Evolutionary conservation across 176 grass and related monocot genomes (phyloP).

Genomic region (Cenchrus fungigraminus): DNA sequence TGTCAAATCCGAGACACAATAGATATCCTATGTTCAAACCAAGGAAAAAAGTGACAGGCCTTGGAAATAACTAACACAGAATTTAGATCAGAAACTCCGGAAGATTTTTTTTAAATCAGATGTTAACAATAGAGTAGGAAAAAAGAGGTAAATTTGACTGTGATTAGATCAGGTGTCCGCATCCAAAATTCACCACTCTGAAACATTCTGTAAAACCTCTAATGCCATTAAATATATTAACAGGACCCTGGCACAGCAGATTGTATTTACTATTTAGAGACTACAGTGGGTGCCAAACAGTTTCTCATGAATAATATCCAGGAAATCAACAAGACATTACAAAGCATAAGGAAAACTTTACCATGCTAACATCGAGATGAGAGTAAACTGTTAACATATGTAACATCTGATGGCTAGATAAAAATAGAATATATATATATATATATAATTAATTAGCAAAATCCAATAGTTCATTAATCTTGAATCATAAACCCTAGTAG

Average conservation of each 20-base stretch:
- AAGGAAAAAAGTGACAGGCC: not conserved
- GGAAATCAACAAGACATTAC: not conserved
- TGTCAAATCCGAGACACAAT: not conserved
- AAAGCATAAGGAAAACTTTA: not conserved
- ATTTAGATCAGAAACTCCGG: not conserved
- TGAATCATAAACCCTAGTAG: not conserved
- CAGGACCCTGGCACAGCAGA: not conserved
- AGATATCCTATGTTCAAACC: not conserved
- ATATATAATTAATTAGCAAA: not conserved
- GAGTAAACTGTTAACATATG: not conserved
- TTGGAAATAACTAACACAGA: not conserved
- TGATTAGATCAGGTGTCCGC: not conserved
- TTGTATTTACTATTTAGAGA: slow-evolving; percentile 4
- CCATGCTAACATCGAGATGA: not conserved
- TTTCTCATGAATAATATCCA: not conserved
- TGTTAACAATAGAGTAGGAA: not conserved
- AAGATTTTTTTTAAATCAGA: not conserved
- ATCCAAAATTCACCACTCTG: not conserved
- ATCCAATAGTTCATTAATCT: not conserved
- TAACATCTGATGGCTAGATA: not conserved
- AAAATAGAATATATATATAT: not conserved
- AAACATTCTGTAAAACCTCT: not conserved
- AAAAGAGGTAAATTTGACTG: not conserved
- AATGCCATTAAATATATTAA: not conserved
- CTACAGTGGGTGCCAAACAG: not conserved